These are phyloP conservation scores for Lentinula sp. DNA, from an alignment of 768 basidiomycete genomes.

Conservation along the genomic window DNA sequence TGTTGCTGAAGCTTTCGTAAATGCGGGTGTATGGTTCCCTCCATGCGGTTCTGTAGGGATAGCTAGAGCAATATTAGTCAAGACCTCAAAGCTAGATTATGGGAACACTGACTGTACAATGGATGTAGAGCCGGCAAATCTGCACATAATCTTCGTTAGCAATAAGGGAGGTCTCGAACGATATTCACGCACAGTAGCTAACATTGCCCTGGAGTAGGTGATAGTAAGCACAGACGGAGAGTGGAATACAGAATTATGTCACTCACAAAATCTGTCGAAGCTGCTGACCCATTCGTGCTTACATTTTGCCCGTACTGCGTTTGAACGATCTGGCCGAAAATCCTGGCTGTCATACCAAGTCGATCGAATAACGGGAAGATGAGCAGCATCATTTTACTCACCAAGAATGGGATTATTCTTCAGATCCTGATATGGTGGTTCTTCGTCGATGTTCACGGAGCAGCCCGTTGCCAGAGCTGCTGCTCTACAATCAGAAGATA, in stretches of 20 bases:
- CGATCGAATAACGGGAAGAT: not conserved
- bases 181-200: slow-evolving; percentile 45
- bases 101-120: slow-evolving; percentile 38
- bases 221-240: not conserved
- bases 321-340: slow-evolving; percentile 36
- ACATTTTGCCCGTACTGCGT: slow-evolving; percentile 34
- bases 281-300: slow-evolving; percentile 31
- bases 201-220: slow-evolving; percentile 55
- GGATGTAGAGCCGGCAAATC: slow-evolving; percentile 63
- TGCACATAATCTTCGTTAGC: slow-evolving; percentile 18
- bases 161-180: not conserved
- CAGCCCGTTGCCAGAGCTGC: slow-evolving; percentile 62
- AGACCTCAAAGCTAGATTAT: slow-evolving; percentile 11
- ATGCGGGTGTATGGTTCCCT: slow-evolving; percentile 72
- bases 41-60: slow-evolving; percentile 68
- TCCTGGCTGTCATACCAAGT: slow-evolving; percentile 39
- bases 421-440: slow-evolving; percentile 46
- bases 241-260: not conserved
- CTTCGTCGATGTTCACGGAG: slow-evolving; percentile 36
- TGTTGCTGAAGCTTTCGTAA: slow-evolving; percentile 53
- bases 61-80: slow-evolving; percentile 30
- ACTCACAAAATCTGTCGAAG: slow-evolving; percentile 78
- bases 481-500: slow-evolving; percentile 36
- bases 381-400: slow-evolving; percentile 18
- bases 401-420: slow-evolving; percentile 53